Evolutionary conservation across 495 filamentous ascomycete genomes (phyloP).

Genomic region (Penicillium egyptiacum): DNA sequence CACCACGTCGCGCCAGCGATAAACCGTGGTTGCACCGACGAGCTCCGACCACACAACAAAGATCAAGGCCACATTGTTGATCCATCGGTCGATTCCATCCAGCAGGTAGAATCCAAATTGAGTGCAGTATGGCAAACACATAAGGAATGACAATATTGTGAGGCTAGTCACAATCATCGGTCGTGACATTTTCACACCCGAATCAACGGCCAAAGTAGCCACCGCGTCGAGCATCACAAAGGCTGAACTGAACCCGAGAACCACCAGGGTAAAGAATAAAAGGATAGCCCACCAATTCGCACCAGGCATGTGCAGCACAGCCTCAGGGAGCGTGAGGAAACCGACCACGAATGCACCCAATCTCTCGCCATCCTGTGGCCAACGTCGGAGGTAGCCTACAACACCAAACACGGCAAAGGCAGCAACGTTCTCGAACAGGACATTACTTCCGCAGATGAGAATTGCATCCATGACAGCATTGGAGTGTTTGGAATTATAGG

Average conservation of each 20-base stretch:
- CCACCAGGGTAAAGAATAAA: slow-evolving; percentile 38
- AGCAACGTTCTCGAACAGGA: slow-evolving; percentile 41
- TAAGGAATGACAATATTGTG: slow-evolving; percentile 28
- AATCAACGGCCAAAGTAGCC: slow-evolving; percentile 25
- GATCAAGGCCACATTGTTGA: slow-evolving; percentile 30
- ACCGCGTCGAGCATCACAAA: slow-evolving; percentile 32
- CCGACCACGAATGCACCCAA: slow-evolving; percentile 40
- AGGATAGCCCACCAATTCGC: slow-evolving; percentile 42
- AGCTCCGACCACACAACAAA: slow-evolving; percentile 32
- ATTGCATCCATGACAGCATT: slow-evolving; percentile 44
- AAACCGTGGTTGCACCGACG: slow-evolving; percentile 26
- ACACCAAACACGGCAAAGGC: slow-evolving; percentile 46
- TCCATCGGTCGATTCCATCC: slow-evolving; percentile 30
- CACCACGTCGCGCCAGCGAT: slow-evolving; percentile 34
- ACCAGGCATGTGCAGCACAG: slow-evolving; percentile 40
- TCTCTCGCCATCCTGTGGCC: slow-evolving; percentile 31
- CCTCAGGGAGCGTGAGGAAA: slow-evolving; percentile 41
- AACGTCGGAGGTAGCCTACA: slow-evolving; percentile 35
- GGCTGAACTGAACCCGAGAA: slow-evolving; percentile 27
- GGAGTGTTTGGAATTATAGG: slow-evolving; percentile 29
- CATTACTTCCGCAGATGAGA: slow-evolving; percentile 39
- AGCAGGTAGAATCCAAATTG: slow-evolving; percentile 29
- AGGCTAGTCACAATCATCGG: slow-evolving; percentile 26
- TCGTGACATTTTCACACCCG: slow-evolving; percentile 22
- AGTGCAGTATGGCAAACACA: slow-evolving; percentile 30